A percentile compares a stretch with the other conserved stretches of the same genome.
phyloP scores from a whole-genome alignment of 345 rosid genomes.

The Lepidium africanum region DNA sequence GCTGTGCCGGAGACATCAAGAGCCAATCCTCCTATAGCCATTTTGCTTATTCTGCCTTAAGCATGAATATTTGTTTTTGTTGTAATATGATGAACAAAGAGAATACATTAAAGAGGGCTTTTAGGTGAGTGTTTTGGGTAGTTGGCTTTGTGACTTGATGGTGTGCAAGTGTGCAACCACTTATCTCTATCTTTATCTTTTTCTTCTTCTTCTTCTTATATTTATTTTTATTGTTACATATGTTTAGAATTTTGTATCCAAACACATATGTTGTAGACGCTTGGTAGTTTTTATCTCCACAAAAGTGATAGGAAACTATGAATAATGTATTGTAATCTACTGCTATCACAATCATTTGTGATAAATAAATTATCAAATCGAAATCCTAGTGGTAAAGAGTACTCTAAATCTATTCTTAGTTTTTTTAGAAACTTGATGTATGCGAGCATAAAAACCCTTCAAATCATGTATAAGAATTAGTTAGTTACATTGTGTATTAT shows the following conservation, averaged over 20 bases:
- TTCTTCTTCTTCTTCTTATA: too few species aligned
- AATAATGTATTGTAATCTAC: too few species aligned
- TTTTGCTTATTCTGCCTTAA: slow-evolving; percentile 6
- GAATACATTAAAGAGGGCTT: background rate
- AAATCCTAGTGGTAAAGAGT: too few species aligned
- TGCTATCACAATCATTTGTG: too few species aligned
- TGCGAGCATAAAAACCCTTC: too few species aligned
- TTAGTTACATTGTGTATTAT: too few species aligned
- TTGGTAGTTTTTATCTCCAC: background rate
- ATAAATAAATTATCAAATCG: too few species aligned
- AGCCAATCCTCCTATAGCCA: slow-evolving; percentile 47
- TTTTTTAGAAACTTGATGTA: too few species aligned
- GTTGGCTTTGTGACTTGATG: slow-evolving; percentile 16
- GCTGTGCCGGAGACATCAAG: slow-evolving; percentile 19
- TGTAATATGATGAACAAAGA: background rate
- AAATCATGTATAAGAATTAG: too few species aligned
- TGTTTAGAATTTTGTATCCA: background rate
- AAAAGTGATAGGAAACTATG: too few species aligned
- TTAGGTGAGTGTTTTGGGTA: slow-evolving; percentile 1
- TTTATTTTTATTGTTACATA: background rate
- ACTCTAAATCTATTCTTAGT: too few species aligned
- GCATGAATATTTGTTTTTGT: background rate
- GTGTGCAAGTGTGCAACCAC: slow-evolving; percentile 13
- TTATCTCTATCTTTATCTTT: background rate
- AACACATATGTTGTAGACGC: background rate